These are phyloP conservation scores for Fusarium virguliforme DNA, from an alignment of 2,329 filamentous ascomycete genomes.

Conservation along the genomic window DNA sequence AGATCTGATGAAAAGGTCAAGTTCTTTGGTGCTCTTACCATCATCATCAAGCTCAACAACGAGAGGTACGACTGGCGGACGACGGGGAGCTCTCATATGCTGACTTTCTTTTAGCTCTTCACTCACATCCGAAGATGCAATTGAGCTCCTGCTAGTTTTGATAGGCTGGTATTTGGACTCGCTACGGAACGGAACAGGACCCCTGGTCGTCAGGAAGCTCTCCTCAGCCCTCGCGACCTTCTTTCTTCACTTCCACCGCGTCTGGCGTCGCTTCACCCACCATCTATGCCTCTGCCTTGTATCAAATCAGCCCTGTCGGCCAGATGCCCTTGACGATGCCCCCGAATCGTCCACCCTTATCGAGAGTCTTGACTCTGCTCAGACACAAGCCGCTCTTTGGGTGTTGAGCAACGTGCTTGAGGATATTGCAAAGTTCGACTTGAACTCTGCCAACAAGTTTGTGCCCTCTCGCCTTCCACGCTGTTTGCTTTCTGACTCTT, in stretches of 20 bases:
- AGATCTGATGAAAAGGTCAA: constrained; percentile 81
- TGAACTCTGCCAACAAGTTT: constrained; percentile 72
- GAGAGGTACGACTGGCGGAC: constrained; percentile 74
- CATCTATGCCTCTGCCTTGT: constrained; percentile 73
- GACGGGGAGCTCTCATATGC: neutral
- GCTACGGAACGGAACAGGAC: constrained; percentile 66
- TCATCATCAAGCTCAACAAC: constrained; percentile 95
- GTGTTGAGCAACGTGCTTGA: constrained; percentile 65
- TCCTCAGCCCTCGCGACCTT: constrained; percentile 84
- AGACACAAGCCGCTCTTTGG: constrained; percentile 74
- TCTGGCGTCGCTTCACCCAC: constrained; percentile 77
- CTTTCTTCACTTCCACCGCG: constrained; percentile 78
- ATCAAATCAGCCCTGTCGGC: constrained; percentile 46
- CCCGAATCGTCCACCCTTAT: constrained; percentile 63
- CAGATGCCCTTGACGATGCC: constrained; percentile 48
- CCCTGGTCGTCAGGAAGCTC: constrained; percentile 80
- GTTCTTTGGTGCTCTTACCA: constrained; percentile 93
- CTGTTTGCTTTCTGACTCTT: constrained; percentile 44
- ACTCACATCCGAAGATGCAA: constrained; percentile 71
- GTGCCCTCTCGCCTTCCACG: constrained; percentile 31
- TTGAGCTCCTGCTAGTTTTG: constrained; percentile 73
- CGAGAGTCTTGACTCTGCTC: constrained; percentile 62
- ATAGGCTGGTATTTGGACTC: constrained; percentile 75
- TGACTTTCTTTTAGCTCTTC: constrained; percentile 57
- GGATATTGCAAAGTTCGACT: constrained; percentile 72